Evolutionary conservation across 2,329 filamentous ascomycete species (phyloP).

Genomic region (Phialophora tarda): DNA sequence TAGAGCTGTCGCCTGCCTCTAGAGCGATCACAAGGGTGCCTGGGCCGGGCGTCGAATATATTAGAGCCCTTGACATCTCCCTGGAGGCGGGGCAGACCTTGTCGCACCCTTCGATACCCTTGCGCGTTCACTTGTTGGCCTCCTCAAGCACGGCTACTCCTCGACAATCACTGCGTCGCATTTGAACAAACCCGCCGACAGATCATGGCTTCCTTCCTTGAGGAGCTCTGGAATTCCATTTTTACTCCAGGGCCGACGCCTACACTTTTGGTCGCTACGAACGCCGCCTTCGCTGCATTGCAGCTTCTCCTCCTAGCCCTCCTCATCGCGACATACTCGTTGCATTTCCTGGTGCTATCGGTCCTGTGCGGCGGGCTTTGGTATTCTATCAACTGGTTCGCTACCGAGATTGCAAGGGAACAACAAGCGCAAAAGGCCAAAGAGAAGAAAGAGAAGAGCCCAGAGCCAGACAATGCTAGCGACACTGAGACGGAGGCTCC

Average conservation of each 20-base stretch:
- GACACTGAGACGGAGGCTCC: slow-evolving; percentile 49
- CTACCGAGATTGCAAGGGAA: slow-evolving; percentile 64
- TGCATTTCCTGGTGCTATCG: slow-evolving; percentile 87
- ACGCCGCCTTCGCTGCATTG: slow-evolving; percentile 83
- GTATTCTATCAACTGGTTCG: slow-evolving; percentile 98
- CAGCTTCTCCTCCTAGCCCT: slow-evolving; percentile 78
- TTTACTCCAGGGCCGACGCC: slow-evolving; percentile 92
- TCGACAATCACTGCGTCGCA: slow-evolving; percentile 5
- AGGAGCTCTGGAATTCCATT: slow-evolving; percentile 86
- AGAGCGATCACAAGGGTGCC: slow-evolving; percentile 10
- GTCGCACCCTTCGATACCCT: slow-evolving; percentile 23
- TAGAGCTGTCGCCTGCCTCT: slow-evolving; percentile 19
- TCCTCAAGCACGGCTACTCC: not conserved
- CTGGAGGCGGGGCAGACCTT: slow-evolving; percentile 24
- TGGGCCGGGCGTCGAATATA: slow-evolving; percentile 4
- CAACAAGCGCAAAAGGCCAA: slow-evolving; percentile 54
- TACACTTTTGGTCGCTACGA: slow-evolving; percentile 85
- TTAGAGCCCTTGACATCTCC: slow-evolving; percentile 23
- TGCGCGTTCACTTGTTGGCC: slow-evolving; percentile 9
- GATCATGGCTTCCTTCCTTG: slow-evolving; percentile 62
- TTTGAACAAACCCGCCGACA: not conserved
- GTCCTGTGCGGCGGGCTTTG: slow-evolving; percentile 80
- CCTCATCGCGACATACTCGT: slow-evolving; percentile 79
- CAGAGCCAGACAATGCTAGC: slow-evolving; percentile 40
- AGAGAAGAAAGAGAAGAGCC: slow-evolving; percentile 53